These are phyloP conservation scores for Astrothelium subdiscretum DNA, from an alignment of 495 filamentous ascomycete species.

Conservation along the genomic window DNA sequence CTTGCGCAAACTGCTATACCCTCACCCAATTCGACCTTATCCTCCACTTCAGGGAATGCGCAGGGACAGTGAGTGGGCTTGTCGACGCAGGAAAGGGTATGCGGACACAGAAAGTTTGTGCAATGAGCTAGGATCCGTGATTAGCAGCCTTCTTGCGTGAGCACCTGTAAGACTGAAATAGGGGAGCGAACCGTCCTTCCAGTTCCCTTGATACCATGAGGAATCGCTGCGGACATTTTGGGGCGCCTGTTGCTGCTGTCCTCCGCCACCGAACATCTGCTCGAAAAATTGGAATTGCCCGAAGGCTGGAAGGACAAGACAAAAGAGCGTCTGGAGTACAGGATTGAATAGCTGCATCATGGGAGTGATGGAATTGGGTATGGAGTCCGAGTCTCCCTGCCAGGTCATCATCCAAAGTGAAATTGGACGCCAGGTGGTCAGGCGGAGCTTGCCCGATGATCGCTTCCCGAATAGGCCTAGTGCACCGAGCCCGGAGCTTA, in stretches of 20 bases:
- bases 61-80: slow-evolving; percentile 94
- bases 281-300: slow-evolving; percentile 72
- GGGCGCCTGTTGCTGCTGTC: slow-evolving; percentile 49
- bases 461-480: not conserved
- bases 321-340: slow-evolving; percentile 29
- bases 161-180: not conserved
- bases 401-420: too few species aligned
- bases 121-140: slow-evolving; percentile 46
- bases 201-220: slow-evolving; percentile 59
- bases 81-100: slow-evolving; percentile 78
- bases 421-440: not conserved
- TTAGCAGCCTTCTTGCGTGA: slow-evolving; percentile 1
- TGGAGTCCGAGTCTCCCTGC: too few species aligned
- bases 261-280: slow-evolving; percentile 60
- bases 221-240: slow-evolving; percentile 75
- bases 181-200: slow-evolving; percentile 43
- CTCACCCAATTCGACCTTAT: slow-evolving; percentile 79
- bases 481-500: slow-evolving; percentile 1
- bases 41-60: slow-evolving; percentile 64
- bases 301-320: slow-evolving; percentile 36
- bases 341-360: slow-evolving; percentile 10
- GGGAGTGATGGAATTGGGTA: not conserved
- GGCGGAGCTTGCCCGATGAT: too few species aligned
- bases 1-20: slow-evolving; percentile 71
- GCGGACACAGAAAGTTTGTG: slow-evolving; percentile 83